Percentiles rank a stretch among this genome's conserved stretches.
Conservation (phyloP, 345 rosid genomes). For the Geranium rotundifolium region DNA sequence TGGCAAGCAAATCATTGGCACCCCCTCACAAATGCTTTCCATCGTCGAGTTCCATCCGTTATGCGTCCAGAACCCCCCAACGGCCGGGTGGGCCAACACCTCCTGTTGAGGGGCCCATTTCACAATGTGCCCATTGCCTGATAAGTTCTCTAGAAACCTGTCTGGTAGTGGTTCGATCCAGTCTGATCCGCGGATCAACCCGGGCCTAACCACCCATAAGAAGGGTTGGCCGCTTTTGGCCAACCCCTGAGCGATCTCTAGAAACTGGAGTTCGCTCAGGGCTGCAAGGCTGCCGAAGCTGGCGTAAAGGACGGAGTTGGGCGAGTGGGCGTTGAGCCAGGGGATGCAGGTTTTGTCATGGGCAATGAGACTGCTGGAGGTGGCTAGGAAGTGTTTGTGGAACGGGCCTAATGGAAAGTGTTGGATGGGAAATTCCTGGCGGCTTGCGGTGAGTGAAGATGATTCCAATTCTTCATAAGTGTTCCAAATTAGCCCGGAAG, state of each 20-base stretch:
- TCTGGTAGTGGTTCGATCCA: constrained; percentile 31
- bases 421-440: constrained; percentile 19
- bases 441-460: constrained; percentile 13
- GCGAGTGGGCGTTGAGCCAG: constrained; percentile 47
- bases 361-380: constrained; percentile 20
- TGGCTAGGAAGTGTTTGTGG: constrained; percentile 22
- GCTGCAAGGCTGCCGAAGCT: constrained; percentile 54
- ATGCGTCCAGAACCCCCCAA: constrained; percentile 59
- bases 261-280: constrained; percentile 23
- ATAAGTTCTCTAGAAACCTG: constrained; percentile 30
- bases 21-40: constrained; percentile 54
- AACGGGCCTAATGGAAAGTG: constrained; percentile 39
- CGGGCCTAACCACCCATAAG: constrained; percentile 56
- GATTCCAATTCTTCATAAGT: constrained; percentile 42
- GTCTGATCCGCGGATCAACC: constrained; percentile 18
- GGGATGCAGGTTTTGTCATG: constrained; percentile 23
- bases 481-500: constrained; percentile 44
- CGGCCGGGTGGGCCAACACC: constrained; percentile 41
- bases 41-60: constrained; percentile 62
- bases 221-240: constrained; percentile 37
- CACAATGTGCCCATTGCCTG: constrained; percentile 35
- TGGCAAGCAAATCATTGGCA: constrained; percentile 72
- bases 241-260: constrained; percentile 47
- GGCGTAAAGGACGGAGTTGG: constrained; percentile 35
- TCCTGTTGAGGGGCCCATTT: constrained; percentile 63